A percentile compares a stretch with the other conserved stretches of the same genome.
Conservation (phyloP, 1,139 yeast species). For the Taiozyma sp. region DNA sequence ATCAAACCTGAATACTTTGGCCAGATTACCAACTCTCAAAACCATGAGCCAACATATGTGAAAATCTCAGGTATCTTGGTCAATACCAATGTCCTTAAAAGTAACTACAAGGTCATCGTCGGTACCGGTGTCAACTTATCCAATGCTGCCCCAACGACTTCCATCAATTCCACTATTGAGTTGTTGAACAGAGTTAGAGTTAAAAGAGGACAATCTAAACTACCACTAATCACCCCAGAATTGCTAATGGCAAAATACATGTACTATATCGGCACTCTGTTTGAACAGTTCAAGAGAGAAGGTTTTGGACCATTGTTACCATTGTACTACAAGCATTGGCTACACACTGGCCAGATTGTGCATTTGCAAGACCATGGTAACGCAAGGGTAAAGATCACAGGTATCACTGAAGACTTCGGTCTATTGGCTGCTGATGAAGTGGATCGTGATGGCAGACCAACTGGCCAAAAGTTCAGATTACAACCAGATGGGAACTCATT, state of each 20-base stretch:
- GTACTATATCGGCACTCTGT: constrained; percentile 57
- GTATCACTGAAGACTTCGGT: constrained; percentile 84
- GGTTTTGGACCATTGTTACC: constrained; percentile 72
- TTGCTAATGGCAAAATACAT: constrained; percentile 63
- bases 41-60: constrained; percentile 47
- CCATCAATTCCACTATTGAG: constrained; percentile 65
- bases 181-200: constrained; percentile 49
- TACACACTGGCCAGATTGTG: constrained; percentile 67
- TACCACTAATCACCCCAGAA: constrained; percentile 57
- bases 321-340: constrained; percentile 78
- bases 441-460: constrained; percentile 34
- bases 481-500: constrained; percentile 98
- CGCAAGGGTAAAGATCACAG: constrained; percentile 59
- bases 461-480: constrained; percentile 56
- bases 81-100: constrained; percentile 62
- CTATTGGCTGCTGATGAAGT: constrained; percentile 70
- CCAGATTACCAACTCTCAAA: constrained; percentile 23
- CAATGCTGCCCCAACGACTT: constrained; percentile 88
- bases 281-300: constrained; percentile 47
- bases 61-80: constrained; percentile 85
- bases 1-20: constrained; percentile 53
- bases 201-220: constrained; percentile 32
- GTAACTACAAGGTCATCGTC: constrained; percentile 55
- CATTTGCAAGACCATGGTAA: constrained; percentile 42
- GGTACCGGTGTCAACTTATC: constrained; percentile 87